Evolutionary conservation across 2,329 filamentous ascomycete species (phyloP).

Genomic region (Fusarium bulbicola): DNA sequence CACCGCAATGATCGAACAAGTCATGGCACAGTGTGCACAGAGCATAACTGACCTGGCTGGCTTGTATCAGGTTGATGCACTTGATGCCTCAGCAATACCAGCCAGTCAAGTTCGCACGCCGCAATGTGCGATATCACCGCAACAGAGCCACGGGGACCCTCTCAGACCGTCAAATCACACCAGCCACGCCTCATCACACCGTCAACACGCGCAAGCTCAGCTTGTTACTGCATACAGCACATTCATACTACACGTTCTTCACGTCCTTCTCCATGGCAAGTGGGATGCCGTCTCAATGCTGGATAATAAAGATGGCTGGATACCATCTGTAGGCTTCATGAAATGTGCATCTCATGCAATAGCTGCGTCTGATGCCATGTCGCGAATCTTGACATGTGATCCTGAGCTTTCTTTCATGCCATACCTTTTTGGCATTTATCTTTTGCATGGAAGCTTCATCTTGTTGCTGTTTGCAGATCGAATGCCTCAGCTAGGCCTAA

Average conservation of each 20-base stretch:
- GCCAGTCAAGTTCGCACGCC: background rate
- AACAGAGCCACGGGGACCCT: background rate
- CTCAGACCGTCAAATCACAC: no score
- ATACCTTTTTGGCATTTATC: background rate
- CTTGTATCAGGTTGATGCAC: background rate
- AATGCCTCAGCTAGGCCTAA: background rate
- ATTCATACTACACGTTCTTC: background rate
- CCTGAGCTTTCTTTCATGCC: background rate
- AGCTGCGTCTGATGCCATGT: background rate
- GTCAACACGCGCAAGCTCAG: background rate
- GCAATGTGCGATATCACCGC: background rate
- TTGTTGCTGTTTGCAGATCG: background rate
- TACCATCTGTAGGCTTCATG: background rate
- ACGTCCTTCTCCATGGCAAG: background rate
- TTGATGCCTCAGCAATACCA: background rate
- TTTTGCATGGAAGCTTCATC: background rate
- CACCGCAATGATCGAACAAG: background rate
- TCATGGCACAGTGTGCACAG: background rate
- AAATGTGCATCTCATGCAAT: background rate
- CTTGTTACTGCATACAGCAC: background rate
- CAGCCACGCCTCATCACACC: background rate
- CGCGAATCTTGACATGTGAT: background rate
- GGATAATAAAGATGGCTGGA: background rate
- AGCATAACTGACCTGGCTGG: background rate
- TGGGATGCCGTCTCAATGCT: background rate